These are phyloP conservation scores for Dioscorea alata DNA, from an alignment of 106 monocot species.

Conservation along the genomic window DNA sequence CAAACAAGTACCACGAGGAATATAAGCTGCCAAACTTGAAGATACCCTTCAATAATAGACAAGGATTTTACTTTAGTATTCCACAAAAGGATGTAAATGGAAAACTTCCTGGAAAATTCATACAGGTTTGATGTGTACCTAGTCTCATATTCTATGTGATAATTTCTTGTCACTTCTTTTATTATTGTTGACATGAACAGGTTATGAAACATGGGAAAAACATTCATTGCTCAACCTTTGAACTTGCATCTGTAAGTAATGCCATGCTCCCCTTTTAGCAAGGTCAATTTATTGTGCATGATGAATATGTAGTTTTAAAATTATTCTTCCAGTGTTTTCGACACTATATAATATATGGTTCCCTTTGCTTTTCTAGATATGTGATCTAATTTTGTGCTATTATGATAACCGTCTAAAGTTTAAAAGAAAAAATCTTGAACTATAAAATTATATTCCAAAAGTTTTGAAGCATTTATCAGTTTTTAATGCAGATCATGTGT, in stretches of 20 bases:
- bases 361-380: no score
- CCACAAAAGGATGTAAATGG: conserved; percentile 80
- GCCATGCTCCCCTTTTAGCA: no score
- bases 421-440: no score
- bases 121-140: conserved; percentile 49
- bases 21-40: conserved; percentile 86
- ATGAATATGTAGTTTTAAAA: no score
- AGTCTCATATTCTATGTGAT: background rate
- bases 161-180: background rate
- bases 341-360: no score
- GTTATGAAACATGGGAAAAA: conserved; percentile 91
- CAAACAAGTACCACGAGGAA: conserved; percentile 84
- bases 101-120: conserved; percentile 84
- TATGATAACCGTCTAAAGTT: no score
- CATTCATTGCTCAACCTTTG: conserved; percentile 87
- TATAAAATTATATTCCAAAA: no score
- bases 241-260: conserved; percentile 91
- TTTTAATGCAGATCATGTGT: no score
- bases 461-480: no score
- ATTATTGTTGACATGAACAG: conserved; percentile 19
- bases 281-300: no score
- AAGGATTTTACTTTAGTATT: conserved; percentile 94
- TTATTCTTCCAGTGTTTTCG: no score
- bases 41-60: conserved; percentile 79
- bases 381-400: no score